Evolutionary conservation across 345 rosid species (phyloP), one percentile per base, ranked within the genome.

Genomic region (Angophora floribunda): DNA sequence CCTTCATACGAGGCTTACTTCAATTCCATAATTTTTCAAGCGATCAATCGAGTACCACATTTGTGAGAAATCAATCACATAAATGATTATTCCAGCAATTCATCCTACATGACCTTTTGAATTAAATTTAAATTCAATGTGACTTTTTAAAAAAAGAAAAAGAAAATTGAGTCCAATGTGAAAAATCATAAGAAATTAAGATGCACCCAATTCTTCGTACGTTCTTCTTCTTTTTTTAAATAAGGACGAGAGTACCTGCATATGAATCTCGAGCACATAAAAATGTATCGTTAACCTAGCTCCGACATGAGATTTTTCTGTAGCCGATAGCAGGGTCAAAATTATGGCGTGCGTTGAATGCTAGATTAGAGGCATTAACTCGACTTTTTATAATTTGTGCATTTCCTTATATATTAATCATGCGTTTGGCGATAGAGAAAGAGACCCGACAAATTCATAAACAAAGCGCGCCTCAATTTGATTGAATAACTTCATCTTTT

Each of bases 1-100:
- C 61, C 22, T 55, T 55, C 2, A 2, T 55, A 22, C 22, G 21
- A 0, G 1, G 5, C 61, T 55, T 5, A 22, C 22, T 55, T 55
- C 12, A 55, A 0, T 55, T 1, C 12, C 28, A 22, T 0, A 55
- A 22, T 12, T 8, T 55, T 5, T 55, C 0, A 2, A 55, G 61
- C 0, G 2, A 55, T 22, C 6, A 0, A 11, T 55, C 21, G 8
- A 55, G 59, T 21, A 26, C 5, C 61, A 21, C 11, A 55, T 22
- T 36, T 2, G 26, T 21, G 61, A 55, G 11, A 55, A 53, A 55
- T 55, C 11, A 0, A 19, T 55, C 0, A 5, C 61, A 55, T 21
- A 55, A 55, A 10, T 55, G 5, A 2, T 4, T 21, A 53, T 53
- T 53, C 4, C 0, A 1, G 0, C 21, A 52, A 52, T 52, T 52